phyloP scores from a whole-genome alignment of 2,329 filamentous ascomycete genomes.

The Diaporthe velutina region DNA sequence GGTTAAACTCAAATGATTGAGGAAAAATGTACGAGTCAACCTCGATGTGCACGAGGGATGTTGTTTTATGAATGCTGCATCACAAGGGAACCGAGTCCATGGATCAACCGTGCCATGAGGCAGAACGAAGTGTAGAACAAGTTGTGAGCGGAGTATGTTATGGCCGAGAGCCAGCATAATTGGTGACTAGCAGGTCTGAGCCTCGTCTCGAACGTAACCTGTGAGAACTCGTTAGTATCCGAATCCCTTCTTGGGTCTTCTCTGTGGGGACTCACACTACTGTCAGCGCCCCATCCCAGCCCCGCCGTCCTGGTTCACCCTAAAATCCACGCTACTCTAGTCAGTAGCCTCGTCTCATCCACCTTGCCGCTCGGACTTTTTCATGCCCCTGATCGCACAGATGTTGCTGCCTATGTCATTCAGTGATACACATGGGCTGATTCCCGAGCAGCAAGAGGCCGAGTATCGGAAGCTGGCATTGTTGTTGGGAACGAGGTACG shows the following conservation, averaged over 20 bases:
- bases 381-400: background rate
- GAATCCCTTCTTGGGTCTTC: background rate
- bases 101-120: background rate
- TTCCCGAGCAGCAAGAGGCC: no score
- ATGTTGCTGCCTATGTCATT: background rate
- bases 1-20: no score
- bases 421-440: background rate
- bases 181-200: background rate
- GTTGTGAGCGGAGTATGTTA: background rate
- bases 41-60: background rate
- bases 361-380: background rate
- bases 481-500: no score
- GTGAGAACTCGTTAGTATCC: no score
- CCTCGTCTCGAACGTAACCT: background rate
- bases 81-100: background rate
- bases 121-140: background rate
- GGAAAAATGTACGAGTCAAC: background rate
- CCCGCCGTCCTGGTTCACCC: background rate
- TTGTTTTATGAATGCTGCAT: background rate
- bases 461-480: background rate
- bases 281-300: background rate
- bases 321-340: background rate
- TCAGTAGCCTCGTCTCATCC: conserved; percentile 11
- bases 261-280: background rate
- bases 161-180: background rate